Evolutionary conservation across 2,329 filamentous ascomycete genomes (phyloP).

Genomic region (Scedosporium aurantiacum): DNA sequence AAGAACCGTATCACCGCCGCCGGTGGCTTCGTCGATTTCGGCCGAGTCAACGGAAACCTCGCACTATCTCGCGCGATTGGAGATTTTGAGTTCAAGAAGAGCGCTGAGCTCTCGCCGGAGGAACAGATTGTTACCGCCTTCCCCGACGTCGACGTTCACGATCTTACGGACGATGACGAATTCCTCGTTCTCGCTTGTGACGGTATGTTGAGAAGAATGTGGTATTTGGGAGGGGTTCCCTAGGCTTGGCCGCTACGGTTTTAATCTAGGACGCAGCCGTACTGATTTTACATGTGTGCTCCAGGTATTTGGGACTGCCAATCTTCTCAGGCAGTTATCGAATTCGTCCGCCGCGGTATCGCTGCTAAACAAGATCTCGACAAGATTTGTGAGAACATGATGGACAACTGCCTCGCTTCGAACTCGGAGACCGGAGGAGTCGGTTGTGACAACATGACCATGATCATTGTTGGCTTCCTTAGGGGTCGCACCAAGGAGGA

Average conservation of each 20-base stretch:
- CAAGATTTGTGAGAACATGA: slow-evolving; percentile 99
- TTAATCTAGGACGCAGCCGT: slow-evolving; percentile 8
- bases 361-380: slow-evolving; percentile 91
- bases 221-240: not conserved
- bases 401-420: slow-evolving; percentile 97
- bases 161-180: slow-evolving; percentile 86
- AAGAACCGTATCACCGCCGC: slow-evolving; percentile 93
- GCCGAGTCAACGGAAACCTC: slow-evolving; percentile 94
- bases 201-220: slow-evolving; percentile 43
- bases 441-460: slow-evolving; percentile 99
- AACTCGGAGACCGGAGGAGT: slow-evolving; percentile 97
- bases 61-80: slow-evolving; percentile 94
- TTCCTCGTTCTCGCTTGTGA: slow-evolving; percentile 90
- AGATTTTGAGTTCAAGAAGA: slow-evolving; percentile 99
- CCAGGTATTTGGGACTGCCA: slow-evolving; percentile 99
- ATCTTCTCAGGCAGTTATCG: slow-evolving; percentile 91
- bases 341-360: slow-evolving; percentile 94
- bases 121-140: slow-evolving; percentile 97
- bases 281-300: slow-evolving; percentile 12
- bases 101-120: slow-evolving; percentile 90
- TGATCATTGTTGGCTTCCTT: slow-evolving; percentile 81
- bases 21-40: slow-evolving; percentile 96
- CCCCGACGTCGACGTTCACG: slow-evolving; percentile 86
- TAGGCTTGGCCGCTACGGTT: not conserved
- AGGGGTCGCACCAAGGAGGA: slow-evolving; percentile 89